phyloP scores from a whole-genome alignment of 352 stramenopile species.

The Aphanomyces astaci region DNA sequence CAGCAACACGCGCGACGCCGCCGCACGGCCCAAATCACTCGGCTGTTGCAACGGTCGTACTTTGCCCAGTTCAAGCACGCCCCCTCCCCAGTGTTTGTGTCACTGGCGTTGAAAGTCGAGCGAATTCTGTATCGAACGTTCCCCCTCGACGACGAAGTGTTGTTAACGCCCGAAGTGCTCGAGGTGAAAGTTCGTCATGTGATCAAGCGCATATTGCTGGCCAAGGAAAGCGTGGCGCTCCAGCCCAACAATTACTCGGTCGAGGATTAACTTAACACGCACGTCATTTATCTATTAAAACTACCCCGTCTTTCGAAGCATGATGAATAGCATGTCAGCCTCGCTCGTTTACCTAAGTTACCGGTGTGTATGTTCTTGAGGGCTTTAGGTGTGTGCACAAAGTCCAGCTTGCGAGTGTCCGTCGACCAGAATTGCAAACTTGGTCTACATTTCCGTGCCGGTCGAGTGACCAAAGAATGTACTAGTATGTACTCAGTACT shows the following conservation, averaged over 20 bases:
- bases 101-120: background rate
- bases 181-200: background rate
- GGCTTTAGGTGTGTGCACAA: too few relatives aligned
- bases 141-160: background rate
- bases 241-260: background rate
- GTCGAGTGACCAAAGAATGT: too few relatives aligned
- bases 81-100: background rate
- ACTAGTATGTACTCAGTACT: too few relatives aligned
- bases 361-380: too few relatives aligned
- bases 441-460: too few relatives aligned
- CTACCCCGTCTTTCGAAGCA: too few relatives aligned
- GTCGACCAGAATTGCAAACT: too few relatives aligned
- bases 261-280: too few relatives aligned
- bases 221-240: background rate
- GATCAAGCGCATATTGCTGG: background rate
- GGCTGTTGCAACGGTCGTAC: background rate
- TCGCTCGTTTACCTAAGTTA: too few relatives aligned
- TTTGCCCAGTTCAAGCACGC: background rate
- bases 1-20: background rate
- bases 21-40: background rate
- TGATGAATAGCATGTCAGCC: too few relatives aligned
- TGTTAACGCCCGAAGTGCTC: background rate
- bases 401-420: too few relatives aligned
- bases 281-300: too few relatives aligned
- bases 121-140: background rate